phyloP scores from a whole-genome alignment of 2,329 filamentous ascomycete genomes.

The Cladosporium sp. region DNA sequence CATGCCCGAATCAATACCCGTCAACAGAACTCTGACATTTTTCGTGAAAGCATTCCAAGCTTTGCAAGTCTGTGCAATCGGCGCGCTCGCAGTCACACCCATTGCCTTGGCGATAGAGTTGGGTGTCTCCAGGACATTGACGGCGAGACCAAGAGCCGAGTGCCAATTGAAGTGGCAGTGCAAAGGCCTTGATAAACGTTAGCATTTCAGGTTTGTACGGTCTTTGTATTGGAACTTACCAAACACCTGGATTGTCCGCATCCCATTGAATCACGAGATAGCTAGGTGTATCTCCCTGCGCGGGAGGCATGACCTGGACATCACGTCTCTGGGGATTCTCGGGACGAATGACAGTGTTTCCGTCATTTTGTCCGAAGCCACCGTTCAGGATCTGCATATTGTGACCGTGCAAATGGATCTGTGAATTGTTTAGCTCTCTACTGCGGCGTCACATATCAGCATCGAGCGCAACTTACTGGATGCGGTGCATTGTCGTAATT shows the following conservation, averaged over 20 bases:
- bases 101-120: slow-evolving; percentile 15
- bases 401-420: slow-evolving; percentile 51
- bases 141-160: slow-evolving; percentile 26
- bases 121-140: slow-evolving; percentile 26
- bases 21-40: not conserved
- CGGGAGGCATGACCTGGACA: slow-evolving; percentile 44
- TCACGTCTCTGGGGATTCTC: slow-evolving; percentile 51
- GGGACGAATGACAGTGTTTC: slow-evolving; percentile 34
- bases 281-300: slow-evolving; percentile 13
- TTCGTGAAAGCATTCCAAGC: slow-evolving; percentile 21
- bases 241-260: slow-evolving; percentile 50
- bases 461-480: not conserved
- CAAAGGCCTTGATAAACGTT: slow-evolving; percentile 21
- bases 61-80: slow-evolving; percentile 30
- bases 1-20: slow-evolving; percentile 6
- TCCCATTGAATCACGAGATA: slow-evolving; percentile 39
- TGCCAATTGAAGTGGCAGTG: slow-evolving; percentile 21
- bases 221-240: slow-evolving; percentile 37
- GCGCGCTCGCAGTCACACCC: slow-evolving; percentile 23
- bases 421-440: not conserved
- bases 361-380: slow-evolving; percentile 38
- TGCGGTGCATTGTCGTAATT: not conserved
- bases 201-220: not conserved
- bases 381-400: slow-evolving; percentile 63
- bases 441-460: too few species aligned